Base-by-base conservation (phyloP, 257 asterid genomes). In the Solanum boliviense region DNA sequence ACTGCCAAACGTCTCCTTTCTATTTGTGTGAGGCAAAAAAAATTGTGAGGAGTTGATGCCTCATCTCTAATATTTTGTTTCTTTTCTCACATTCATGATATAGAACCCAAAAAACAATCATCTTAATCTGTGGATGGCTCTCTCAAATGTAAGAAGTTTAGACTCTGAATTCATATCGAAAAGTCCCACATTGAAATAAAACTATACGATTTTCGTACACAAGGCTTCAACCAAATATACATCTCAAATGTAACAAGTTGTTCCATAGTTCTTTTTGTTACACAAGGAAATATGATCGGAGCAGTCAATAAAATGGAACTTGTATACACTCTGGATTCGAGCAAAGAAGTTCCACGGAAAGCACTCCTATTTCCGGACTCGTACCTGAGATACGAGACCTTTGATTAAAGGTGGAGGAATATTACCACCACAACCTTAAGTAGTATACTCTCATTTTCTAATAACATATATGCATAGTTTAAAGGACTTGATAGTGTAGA, bases 1-100 rank as follows among this genome's bases (percentile, higher is more conserved):
- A 56, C 67, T 76, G 87, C 91, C 94, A 88, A 84, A 88, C 89
- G 90, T 86, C 89, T 13, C 31, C 36, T 29, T 25, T 72, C 44
- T 18, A 32, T 72, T 72, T 82, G 70, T 32, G 44, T 29, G 29
- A 82, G 70, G 70, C 68, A 82, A 46, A 56, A 56, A 56, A 56
- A 0, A 56, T 44, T 79, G 84, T 79, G 84, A 32, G 62, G 65
- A 79, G 4, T 72, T 16, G 41, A 38, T 31, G 70, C 86, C 86
- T 82, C 86, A 82, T 82, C 86, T 29, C 70, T 4, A 48, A 20
- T 5, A 48, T 29, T 46, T 82, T 82, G 70, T 82, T 82, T 48
- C 86, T 82, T 44, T 82, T 48, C 70, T n/a, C 20, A 18, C 29
- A 46, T 20, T 67, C 27, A 81, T 27, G 38, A 78, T 41, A 25